Evolutionary conservation across 176 grass and related monocot species (phyloP).

Genomic region (Otatea glauca): DNA sequence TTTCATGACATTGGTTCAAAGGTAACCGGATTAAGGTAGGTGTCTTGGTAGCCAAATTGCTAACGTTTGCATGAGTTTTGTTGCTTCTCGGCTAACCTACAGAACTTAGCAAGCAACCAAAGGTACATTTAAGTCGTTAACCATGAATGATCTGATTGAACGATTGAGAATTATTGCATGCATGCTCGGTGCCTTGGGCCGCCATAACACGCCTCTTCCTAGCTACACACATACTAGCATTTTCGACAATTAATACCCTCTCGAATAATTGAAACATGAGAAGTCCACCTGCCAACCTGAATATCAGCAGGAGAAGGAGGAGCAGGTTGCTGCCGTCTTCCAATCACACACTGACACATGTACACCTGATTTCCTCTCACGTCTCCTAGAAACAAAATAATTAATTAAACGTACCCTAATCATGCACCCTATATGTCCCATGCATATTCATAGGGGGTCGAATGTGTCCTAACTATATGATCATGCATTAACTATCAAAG

Average conservation of each 20-base stretch:
- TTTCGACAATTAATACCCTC: not conserved
- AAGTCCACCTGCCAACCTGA: not conserved
- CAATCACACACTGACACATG: not conserved
- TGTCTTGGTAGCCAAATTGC: not conserved
- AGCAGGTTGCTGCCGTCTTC: slow-evolving; percentile 14
- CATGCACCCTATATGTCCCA: not conserved
- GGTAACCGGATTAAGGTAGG: not conserved
- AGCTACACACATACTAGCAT: not conserved
- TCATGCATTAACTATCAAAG: not conserved
- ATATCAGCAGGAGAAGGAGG: slow-evolving; percentile 19
- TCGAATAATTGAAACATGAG: not conserved
- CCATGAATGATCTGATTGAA: not conserved
- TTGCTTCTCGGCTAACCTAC: not conserved
- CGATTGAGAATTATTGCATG: not conserved
- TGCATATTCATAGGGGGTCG: not conserved
- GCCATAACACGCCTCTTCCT: not conserved
- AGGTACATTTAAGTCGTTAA: not conserved
- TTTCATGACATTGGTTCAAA: not conserved
- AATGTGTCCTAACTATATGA: too few relatives aligned
- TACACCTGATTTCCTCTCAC: slow-evolving; percentile 26
- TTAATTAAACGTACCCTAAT: slow-evolving; percentile 28
- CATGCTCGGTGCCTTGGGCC: not conserved
- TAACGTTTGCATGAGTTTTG: not conserved
- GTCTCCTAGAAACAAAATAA: not conserved
- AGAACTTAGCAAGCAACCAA: not conserved